These are phyloP conservation scores for Saccharomycopsis babjevae DNA, from an alignment of 805 yeast species.

Conservation along the genomic window DNA sequence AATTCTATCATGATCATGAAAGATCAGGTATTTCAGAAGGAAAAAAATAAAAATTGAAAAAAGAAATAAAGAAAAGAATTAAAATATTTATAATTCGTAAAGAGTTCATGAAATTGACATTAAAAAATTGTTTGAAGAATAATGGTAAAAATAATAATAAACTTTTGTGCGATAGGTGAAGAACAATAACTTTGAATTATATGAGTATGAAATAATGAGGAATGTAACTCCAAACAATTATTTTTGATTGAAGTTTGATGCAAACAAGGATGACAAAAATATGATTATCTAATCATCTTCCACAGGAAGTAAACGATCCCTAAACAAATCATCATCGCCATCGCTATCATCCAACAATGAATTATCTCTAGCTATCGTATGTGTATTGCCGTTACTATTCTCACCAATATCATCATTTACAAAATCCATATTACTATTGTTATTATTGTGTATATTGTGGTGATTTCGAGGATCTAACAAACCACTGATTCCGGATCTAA, in stretches of 20 bases:
- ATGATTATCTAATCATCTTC: neutral
- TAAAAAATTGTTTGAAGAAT: neutral
- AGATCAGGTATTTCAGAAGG: neutral
- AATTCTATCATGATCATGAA: neutral
- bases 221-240: no score
- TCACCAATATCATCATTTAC: neutral
- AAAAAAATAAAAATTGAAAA: neutral
- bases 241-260: no score
- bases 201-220: neutral
- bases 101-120: neutral
- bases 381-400: neutral
- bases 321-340: slow-evolving; percentile 9
- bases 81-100: neutral
- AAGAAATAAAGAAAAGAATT: neutral
- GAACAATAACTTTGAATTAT: neutral
- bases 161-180: neutral
- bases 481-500: neutral
- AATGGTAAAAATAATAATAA: neutral
- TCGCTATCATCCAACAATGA: neutral
- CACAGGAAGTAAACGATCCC: slow-evolving; percentile 2
- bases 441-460: neutral
- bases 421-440: neutral
- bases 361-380: slow-evolving; percentile 1
- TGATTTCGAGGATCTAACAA: neutral
- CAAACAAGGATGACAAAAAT: neutral